Base-by-base conservation (phyloP, 345 rosid genomes). In the Camelina neglecta region DNA sequence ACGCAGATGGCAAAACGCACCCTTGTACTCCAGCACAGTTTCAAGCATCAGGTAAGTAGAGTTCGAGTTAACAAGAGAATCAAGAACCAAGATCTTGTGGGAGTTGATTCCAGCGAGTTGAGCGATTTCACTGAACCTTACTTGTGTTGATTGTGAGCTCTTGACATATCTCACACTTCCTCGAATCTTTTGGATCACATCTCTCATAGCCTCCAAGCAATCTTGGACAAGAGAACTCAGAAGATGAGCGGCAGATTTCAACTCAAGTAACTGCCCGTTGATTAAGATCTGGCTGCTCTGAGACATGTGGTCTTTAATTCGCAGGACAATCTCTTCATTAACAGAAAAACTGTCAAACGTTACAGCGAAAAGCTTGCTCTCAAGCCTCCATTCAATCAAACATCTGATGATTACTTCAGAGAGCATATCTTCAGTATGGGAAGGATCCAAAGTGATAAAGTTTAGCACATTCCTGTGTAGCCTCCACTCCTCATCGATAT, bases 31-130 rank as follows among this genome's bases (percentile, higher is more conserved):
- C 38, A 90, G 71, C 50, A 84, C 91, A 3, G 91, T 77, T 80
- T 94, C 93, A 26, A 94, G 89, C 98, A 94, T 94, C 48, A 63
- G 16, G 63, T 83, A 89, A 31, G 98, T 94, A 42, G 97, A 83
- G 84, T 85, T 90, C 92, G 96, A 94, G 33, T 61, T 80, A 67
- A 29, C 29, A 59, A 87, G 84, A 59, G 81, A 84, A 72, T 94
- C 97, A 74, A 88, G 89, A 74, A 77, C 82, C 61, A 92, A 80
- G 71, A 74, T 74, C 84, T 78, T 92, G 75, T 82, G 82, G 35
- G 75, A 79, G 76, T 71, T 80, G 66, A 90, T 84, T 75, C 90
- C 97, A 44, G 84, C 85, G 62, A 78, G 86, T 72, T 82, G 92
- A 75, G 88, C 85, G 56, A 89, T 84, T 80, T 92, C 95, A 21